Conservation (phyloP, 73 alveolate genomes). For the Halteria grandinella region DNA sequence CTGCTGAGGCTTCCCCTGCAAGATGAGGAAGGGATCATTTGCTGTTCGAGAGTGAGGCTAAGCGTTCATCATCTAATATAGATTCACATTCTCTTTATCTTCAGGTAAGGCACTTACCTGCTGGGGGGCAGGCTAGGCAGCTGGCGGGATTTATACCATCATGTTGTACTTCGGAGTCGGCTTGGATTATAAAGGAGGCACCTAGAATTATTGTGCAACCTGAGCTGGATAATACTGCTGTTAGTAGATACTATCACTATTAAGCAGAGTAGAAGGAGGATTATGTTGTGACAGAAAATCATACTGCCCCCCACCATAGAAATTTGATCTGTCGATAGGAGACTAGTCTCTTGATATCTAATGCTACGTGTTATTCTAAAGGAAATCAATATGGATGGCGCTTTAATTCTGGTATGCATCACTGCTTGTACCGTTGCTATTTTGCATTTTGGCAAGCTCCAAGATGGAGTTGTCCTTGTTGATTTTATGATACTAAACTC, state of each 20-base stretch:
- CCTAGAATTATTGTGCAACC: neutral
- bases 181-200: neutral
- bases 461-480: constrained; percentile 8
- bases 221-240: neutral
- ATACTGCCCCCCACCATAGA: constrained; percentile 12
- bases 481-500: neutral
- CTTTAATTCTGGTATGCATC: neutral
- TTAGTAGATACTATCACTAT: neutral
- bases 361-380: neutral
- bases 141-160: neutral
- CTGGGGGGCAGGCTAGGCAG: neutral
- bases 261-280: neutral
- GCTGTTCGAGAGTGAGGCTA: neutral
- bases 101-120: too few relatives aligned
- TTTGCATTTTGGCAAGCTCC: constrained; percentile 12
- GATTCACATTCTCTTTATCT: neutral
- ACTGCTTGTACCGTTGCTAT: constrained; percentile 27
- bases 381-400: neutral
- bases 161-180: neutral
- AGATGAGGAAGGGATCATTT: neutral
- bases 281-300: neutral
- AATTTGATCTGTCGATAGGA: neutral
- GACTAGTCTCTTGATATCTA: constrained; percentile 7
- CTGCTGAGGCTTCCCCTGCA: neutral
- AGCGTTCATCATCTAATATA: neutral